Percentiles rank a stretch among this genome's conserved stretches.
Conservation (phyloP, 2,329 filamentous ascomycete genomes). For the Cylindrodendrum hubeiense region DNA sequence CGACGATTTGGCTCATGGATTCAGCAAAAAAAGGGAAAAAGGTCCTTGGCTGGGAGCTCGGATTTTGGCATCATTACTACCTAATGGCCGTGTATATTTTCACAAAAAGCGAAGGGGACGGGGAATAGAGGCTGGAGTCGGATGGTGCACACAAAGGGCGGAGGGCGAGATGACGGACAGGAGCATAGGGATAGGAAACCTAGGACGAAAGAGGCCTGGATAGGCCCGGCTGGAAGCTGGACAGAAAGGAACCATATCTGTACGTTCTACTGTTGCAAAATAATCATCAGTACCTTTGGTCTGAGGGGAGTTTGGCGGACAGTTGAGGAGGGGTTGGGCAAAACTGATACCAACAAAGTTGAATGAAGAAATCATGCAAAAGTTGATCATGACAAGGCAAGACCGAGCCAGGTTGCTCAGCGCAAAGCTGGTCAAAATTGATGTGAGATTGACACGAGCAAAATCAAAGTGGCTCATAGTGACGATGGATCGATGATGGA, state of each 20-base stretch:
- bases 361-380: slow-evolving; percentile 20
- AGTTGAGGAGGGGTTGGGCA: slow-evolving; percentile 15
- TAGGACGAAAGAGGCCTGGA: slow-evolving; percentile 21
- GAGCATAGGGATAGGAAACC: slow-evolving; percentile 24
- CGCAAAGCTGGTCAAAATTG: not conserved
- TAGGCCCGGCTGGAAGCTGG: slow-evolving; percentile 26
- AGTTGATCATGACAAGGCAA: slow-evolving; percentile 5
- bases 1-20: slow-evolving; percentile 42
- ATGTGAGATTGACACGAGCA: not conserved
- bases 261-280: slow-evolving; percentile 42
- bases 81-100: slow-evolving; percentile 48
- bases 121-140: slow-evolving; percentile 39
- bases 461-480: not conserved
- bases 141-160: slow-evolving; percentile 35
- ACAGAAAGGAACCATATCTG: slow-evolving; percentile 38
- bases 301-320: slow-evolving; percentile 23
- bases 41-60: slow-evolving; percentile 45
- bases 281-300: slow-evolving; percentile 40
- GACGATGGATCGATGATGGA: not conserved
- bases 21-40: slow-evolving; percentile 43
- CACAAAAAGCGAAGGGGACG: slow-evolving; percentile 41
- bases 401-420: not conserved
- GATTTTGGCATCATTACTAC: slow-evolving; percentile 47
- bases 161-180: slow-evolving; percentile 33
- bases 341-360: slow-evolving; percentile 28